phyloP scores from a whole-genome alignment of 2,329 filamentous ascomycete genomes.

The Rosellinia necatrix region DNA sequence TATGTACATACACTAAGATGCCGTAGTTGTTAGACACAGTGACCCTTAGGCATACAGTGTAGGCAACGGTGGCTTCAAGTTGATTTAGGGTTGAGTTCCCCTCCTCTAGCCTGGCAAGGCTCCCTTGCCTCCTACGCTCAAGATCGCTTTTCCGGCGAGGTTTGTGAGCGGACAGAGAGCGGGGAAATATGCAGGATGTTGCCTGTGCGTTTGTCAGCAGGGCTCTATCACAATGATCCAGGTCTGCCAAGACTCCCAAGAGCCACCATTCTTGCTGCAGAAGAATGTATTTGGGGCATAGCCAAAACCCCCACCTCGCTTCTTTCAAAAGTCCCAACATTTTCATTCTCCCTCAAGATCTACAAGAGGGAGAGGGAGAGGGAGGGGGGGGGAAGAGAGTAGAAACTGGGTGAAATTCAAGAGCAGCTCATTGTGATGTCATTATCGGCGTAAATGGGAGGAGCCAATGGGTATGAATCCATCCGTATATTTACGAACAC shows the following conservation, averaged over 20 bases:
- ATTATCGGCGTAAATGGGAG: no score
- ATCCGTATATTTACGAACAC: no score
- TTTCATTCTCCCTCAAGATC: no score
- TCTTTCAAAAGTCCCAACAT: neutral
- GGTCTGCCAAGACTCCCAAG: conserved; percentile 5
- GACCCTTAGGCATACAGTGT: conserved; percentile 16
- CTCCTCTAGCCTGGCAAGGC: conserved; percentile 3
- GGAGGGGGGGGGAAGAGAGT: no score
- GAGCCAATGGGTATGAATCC: no score
- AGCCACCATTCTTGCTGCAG: neutral
- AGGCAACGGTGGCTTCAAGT: conserved; percentile 10
- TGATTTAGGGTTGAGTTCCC: conserved; percentile 14
- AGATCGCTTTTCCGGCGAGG: conserved; percentile 5
- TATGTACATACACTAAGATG: no score
- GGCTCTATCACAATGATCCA: neutral
- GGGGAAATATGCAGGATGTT: conserved; percentile 2
- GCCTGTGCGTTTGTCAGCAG: conserved; percentile 11
- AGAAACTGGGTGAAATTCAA: no score
- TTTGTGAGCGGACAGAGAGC: conserved; percentile 11
- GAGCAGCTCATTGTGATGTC: no score
- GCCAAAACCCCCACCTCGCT: conserved; percentile 1
- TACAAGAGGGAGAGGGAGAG: no score
- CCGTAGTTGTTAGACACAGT: no score
- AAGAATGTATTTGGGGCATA: neutral
- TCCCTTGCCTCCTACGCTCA: conserved; percentile 4